These are phyloP conservation scores for Suillus bovinus DNA, from an alignment of 768 basidiomycete genomes.

Conservation along the genomic window DNA sequence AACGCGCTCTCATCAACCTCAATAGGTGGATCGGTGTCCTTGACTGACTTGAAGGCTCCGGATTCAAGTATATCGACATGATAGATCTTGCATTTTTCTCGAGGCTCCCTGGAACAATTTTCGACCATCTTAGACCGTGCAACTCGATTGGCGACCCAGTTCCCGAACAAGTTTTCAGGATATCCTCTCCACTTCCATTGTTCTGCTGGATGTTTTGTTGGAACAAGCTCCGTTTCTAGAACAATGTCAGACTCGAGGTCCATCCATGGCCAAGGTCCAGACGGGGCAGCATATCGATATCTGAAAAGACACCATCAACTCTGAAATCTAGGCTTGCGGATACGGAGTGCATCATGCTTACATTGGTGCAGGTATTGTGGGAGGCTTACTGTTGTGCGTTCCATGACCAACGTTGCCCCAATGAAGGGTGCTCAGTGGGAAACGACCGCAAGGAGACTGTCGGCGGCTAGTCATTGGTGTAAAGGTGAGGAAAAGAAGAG, in stretches of 20 bases:
- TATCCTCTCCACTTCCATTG: conserved; percentile 32
- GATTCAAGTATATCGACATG: conserved; percentile 42
- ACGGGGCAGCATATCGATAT: conserved; percentile 42
- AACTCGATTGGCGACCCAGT: conserved; percentile 45
- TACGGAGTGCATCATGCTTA: conserved; percentile 5
- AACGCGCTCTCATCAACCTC: conserved; percentile 16
- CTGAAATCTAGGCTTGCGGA: neutral
- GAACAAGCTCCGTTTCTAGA: conserved; percentile 9
- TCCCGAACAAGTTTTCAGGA: conserved; percentile 47
- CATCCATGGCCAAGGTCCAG: conserved; percentile 37
- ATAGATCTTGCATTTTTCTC: conserved; percentile 18
- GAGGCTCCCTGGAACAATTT: neutral
- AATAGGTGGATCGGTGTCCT: conserved; percentile 1
- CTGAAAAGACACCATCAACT: neutral
- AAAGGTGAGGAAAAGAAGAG: neutral
- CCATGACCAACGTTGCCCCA: neutral
- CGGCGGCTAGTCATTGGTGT: neutral
- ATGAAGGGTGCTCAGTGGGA: neutral
- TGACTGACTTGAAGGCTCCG: conserved; percentile 31
- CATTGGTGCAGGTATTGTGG: conserved; percentile 28
- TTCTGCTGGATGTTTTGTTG: neutral
- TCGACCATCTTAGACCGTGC: conserved; percentile 24
- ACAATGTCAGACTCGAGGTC: conserved; percentile 2
- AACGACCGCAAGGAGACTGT: neutral
- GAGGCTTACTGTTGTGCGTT: conserved; percentile 6